Evolutionary conservation across 768 basidiomycete species (phyloP).

Genomic region (Leucocoprinus birnbaumii): DNA sequence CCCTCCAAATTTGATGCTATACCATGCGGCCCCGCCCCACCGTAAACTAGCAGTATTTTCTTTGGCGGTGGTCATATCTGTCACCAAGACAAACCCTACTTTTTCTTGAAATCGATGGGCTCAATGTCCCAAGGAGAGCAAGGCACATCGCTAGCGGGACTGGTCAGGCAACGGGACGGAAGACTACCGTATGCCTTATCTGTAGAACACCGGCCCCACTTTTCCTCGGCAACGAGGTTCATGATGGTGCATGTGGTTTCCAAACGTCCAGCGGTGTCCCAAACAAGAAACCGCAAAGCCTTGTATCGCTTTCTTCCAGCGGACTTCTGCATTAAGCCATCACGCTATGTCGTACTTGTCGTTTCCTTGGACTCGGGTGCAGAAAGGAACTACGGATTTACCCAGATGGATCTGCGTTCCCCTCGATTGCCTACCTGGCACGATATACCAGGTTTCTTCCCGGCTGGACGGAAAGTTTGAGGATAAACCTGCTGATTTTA

Average conservation of each 20-base stretch:
- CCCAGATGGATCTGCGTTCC: neutral
- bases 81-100: too few relatives aligned
- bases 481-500: neutral
- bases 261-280: neutral
- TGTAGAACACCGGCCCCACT: neutral
- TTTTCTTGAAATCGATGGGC: too few relatives aligned
- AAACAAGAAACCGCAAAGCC: constrained; percentile 3
- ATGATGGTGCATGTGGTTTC: neutral
- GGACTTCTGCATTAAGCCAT: neutral
- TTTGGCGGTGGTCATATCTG: neutral
- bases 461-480: neutral
- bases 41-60: neutral
- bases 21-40: constrained; percentile 2
- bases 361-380: too few relatives aligned
- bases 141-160: too few relatives aligned
- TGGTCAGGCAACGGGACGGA: too few relatives aligned
- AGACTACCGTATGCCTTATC: neutral
- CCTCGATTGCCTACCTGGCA: neutral
- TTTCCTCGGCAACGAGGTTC: constrained; percentile 9
- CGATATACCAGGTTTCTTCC: neutral
- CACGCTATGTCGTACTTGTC: too few relatives aligned
- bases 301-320: neutral
- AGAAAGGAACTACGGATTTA: too few relatives aligned
- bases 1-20: neutral
- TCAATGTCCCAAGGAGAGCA: too few relatives aligned